phyloP scores from a whole-genome alignment of 306 rosid species.

The Malus sylvestris region DNA sequence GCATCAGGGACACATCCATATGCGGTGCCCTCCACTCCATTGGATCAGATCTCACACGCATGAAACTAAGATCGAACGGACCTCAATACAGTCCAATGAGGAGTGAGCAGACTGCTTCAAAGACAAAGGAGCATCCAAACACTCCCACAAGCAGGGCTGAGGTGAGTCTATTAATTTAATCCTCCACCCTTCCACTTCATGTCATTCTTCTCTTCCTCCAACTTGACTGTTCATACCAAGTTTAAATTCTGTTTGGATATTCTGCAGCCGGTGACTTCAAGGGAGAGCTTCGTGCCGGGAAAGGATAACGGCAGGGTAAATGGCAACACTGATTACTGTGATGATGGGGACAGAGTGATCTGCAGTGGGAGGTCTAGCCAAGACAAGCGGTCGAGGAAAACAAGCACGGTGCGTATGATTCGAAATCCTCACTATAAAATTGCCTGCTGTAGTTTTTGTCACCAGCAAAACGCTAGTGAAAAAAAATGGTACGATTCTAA shows the following conservation, averaged over 20 bases:
- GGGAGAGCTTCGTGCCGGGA: constrained; percentile 70
- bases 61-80: constrained; percentile 55
- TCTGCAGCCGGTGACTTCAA: constrained; percentile 69
- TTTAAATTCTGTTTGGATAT: neutral
- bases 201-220: neutral
- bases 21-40: constrained; percentile 80
- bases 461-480: neutral
- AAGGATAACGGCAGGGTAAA: constrained; percentile 40
- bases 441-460: neutral
- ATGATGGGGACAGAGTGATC: constrained; percentile 45
- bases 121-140: constrained; percentile 44
- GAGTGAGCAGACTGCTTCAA: constrained; percentile 44
- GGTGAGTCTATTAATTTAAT: constrained; percentile 23
- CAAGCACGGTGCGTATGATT: constrained; percentile 61
- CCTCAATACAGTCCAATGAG: constrained; percentile 34
- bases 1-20: constrained; percentile 54
- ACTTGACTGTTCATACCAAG: neutral
- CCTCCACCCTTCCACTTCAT: neutral
- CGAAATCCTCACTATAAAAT: neutral
- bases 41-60: constrained; percentile 92
- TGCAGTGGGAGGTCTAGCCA: constrained; percentile 50
- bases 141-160: constrained; percentile 75
- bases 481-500: neutral
- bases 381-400: constrained; percentile 71
- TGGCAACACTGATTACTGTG: constrained; percentile 36